Evolutionary conservation across 495 filamentous ascomycete species (phyloP).

Genomic region (Tuber umbilicatum): DNA sequence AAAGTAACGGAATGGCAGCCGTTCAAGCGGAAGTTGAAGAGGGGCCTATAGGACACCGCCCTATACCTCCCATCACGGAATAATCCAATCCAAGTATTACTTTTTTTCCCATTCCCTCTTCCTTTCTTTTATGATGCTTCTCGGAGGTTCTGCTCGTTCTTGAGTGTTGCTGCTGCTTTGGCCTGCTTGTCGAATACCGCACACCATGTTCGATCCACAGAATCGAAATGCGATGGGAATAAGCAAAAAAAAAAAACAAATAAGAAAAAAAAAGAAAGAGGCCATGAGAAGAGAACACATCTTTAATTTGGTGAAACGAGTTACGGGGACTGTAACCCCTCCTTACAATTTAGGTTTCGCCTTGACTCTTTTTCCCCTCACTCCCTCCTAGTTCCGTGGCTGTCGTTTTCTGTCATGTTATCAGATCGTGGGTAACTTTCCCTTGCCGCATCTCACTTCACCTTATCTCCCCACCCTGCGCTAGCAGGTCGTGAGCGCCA

Average conservation of each 20-base stretch:
- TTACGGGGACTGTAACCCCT: not conserved
- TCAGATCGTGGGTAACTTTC: not conserved
- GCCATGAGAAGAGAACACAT: not conserved
- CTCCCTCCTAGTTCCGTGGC: not conserved
- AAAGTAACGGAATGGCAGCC: not conserved
- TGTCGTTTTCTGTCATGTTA: not conserved
- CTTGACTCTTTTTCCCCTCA: not conserved
- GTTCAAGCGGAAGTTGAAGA: not conserved
- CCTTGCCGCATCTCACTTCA: not conserved
- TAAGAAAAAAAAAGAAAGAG: not conserved
- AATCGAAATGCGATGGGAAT: not conserved
- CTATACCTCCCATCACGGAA: constrained; percentile 1
- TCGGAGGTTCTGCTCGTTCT: not conserved
- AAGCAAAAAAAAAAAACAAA: not conserved
- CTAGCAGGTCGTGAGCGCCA: not conserved
- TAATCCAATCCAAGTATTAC: not conserved
- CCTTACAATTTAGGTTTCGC: not conserved
- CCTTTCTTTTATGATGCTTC: not conserved
- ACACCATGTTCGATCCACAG: not conserved
- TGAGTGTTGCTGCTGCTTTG: constrained; percentile 1
- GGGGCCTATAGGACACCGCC: not conserved
- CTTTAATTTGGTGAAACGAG: not conserved
- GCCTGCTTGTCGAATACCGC: not conserved
- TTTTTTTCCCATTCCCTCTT: not conserved
- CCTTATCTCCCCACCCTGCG: not conserved